phyloP scores from a whole-genome alignment of 78 protist species.

The Guillardia theta region DNA sequence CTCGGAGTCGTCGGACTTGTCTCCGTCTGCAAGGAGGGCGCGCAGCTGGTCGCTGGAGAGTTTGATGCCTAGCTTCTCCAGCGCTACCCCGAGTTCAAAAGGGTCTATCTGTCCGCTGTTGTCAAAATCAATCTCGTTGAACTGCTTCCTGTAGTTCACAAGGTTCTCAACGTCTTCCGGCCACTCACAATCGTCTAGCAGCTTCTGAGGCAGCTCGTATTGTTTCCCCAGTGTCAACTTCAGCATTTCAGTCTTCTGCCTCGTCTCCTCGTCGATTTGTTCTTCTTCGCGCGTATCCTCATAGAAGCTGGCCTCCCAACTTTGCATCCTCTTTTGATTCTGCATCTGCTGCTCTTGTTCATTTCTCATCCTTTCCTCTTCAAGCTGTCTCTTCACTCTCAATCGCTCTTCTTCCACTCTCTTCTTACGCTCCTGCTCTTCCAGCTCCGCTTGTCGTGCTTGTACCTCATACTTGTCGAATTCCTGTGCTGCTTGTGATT shows the following conservation, averaged over 20 bases:
- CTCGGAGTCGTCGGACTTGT: not conserved
- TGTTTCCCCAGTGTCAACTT: not conserved
- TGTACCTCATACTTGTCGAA: not conserved
- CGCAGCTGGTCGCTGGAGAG: not conserved
- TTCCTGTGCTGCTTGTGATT: not conserved
- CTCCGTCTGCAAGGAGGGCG: not conserved
- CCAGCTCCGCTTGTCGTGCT: not conserved
- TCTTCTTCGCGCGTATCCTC: not conserved
- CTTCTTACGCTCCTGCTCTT: not conserved
- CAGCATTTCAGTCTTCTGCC: not conserved
- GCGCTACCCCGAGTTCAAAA: not conserved
- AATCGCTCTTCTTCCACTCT: not conserved
- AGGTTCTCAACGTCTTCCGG: not conserved
- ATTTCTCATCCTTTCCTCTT: not conserved
- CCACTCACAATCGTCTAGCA: not conserved
- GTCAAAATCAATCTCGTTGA: constrained; percentile 18
- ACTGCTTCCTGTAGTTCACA: not conserved
- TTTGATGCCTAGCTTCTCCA: not conserved
- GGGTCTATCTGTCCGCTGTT: constrained; percentile 16
- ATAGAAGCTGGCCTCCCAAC: no score
- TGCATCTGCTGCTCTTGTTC: not conserved
- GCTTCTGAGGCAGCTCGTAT: not conserved
- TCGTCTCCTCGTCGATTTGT: not conserved
- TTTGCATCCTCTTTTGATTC: no score
- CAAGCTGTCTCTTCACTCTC: not conserved